phyloP scores from a whole-genome alignment of 148 eudicot species.

The Pouteria glomerata region DNA sequence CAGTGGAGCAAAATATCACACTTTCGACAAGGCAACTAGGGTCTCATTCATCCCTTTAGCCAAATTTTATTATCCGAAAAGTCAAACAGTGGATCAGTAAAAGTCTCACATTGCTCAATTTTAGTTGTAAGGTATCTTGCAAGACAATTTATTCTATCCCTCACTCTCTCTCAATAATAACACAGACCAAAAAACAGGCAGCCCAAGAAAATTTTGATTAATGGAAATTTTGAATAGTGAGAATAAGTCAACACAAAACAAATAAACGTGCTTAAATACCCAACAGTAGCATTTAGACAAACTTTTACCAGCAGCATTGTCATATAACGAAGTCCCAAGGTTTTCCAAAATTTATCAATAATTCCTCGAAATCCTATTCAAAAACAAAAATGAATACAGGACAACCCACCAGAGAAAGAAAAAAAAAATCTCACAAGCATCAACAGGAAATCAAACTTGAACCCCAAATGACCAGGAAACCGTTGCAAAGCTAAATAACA shows the following conservation, averaged over 20 bases:
- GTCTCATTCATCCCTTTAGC: neutral
- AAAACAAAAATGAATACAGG: neutral
- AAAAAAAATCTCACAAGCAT: neutral
- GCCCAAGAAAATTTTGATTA: neutral
- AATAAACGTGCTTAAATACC: neutral
- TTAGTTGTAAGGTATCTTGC: neutral
- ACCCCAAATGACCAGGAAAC: neutral
- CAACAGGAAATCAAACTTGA: neutral
- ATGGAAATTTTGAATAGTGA: neutral
- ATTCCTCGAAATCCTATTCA: neutral
- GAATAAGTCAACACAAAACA: neutral
- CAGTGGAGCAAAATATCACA: neutral
- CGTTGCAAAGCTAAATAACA: neutral
- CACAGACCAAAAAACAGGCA: neutral
- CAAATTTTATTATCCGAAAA: neutral
- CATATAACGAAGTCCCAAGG: neutral
- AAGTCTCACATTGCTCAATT: neutral
- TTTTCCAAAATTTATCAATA: neutral
- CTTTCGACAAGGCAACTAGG: neutral
- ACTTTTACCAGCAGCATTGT: constrained; percentile 3
- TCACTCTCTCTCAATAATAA: too few species aligned
- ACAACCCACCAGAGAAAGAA: too few species aligned
- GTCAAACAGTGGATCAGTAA: neutral
- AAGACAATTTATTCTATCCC: neutral
- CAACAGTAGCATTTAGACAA: neutral